Evolutionary conservation across 2,329 filamentous ascomycete species (phyloP).

Genomic region (Claviceps humidiphila): DNA sequence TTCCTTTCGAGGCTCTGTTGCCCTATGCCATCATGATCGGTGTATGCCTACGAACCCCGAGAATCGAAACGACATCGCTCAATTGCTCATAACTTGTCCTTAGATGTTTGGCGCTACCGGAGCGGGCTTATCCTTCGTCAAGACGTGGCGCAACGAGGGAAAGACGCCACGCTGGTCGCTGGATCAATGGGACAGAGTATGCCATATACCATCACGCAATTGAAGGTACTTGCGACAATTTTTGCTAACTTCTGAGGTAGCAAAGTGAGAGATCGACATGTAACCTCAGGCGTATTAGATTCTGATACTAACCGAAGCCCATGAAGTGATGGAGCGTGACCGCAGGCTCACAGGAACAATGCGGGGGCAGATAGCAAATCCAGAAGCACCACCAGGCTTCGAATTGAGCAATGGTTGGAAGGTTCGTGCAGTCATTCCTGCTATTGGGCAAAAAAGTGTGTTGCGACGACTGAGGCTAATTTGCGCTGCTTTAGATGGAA

Average conservation of each 20-base stretch:
- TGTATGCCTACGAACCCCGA: slow-evolving; percentile 28
- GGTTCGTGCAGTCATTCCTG: slow-evolving; percentile 25
- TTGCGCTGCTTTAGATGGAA: slow-evolving; percentile 31
- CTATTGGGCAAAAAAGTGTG: background rate
- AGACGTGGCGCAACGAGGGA: slow-evolving; percentile 44
- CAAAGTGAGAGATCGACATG: slow-evolving; percentile 33
- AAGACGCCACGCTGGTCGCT: slow-evolving; percentile 47
- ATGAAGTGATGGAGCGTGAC: slow-evolving; percentile 53
- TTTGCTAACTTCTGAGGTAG: slow-evolving; percentile 24
- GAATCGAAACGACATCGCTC: background rate
- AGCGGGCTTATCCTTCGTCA: slow-evolving; percentile 42
- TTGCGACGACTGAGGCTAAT: slow-evolving; percentile 1
- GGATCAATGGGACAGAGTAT: slow-evolving; percentile 51
- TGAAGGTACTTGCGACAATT: background rate
- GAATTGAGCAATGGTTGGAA: slow-evolving; percentile 52
- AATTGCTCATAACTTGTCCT: slow-evolving; percentile 1
- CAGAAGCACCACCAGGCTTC: slow-evolving; percentile 44
- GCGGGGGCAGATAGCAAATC: slow-evolving; percentile 43
- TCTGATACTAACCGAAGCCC: background rate
- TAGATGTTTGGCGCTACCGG: slow-evolving; percentile 53
- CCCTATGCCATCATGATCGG: slow-evolving; percentile 51
- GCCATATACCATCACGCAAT: slow-evolving; percentile 10
- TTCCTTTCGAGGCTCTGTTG: slow-evolving; percentile 51
- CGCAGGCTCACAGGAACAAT: slow-evolving; percentile 44
- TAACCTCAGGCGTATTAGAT: slow-evolving; percentile 1